Conservation (phyloP, 176 grass and related monocot genomes). For the Cocos nucifera region DNA sequence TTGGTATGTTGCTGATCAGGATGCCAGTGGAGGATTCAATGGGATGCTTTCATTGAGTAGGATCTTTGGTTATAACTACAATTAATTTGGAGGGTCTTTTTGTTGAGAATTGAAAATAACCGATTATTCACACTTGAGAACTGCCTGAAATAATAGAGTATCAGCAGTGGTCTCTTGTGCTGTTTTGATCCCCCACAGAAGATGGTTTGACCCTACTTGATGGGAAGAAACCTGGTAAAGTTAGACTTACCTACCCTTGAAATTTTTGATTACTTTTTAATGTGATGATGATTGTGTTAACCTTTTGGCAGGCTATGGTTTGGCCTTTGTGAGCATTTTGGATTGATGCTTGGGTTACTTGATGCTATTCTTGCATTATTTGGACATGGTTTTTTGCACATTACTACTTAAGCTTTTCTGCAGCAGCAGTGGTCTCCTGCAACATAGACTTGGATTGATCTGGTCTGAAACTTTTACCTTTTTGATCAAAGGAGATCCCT, state of each 20-base stretch:
- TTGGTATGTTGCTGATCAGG: slow-evolving; percentile 3
- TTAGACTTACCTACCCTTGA: slow-evolving; percentile 14
- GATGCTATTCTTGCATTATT: slow-evolving; percentile 1
- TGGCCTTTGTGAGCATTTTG: slow-evolving; percentile 7
- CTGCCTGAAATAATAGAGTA: slow-evolving; percentile 13
- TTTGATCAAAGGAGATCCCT: no score
- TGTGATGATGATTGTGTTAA: slow-evolving; percentile 1
- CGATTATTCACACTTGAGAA: slow-evolving; percentile 1
- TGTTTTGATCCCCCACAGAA: slow-evolving; percentile 10
- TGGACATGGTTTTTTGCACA: neutral
- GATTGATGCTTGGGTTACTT: slow-evolving; percentile 3
- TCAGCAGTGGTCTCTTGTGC: neutral
- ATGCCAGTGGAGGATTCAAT: neutral
- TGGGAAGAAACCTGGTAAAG: slow-evolving; percentile 21
- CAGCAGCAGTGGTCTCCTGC: neutral
- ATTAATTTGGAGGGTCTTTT: neutral
- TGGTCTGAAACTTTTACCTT: neutral
- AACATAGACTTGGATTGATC: neutral
- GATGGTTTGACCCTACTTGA: slow-evolving; percentile 6
- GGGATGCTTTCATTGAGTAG: slow-evolving; percentile 12
- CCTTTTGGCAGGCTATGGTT: slow-evolving; percentile 13
- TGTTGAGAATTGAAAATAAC: neutral
- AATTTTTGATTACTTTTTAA: slow-evolving; percentile 4
- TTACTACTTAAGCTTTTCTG: slow-evolving; percentile 1
- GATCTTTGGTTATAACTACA: slow-evolving; percentile 4